Evolutionary conservation across 1,139 yeast genomes (phyloP).

Genomic region (Candida tetrigidarum): DNA sequence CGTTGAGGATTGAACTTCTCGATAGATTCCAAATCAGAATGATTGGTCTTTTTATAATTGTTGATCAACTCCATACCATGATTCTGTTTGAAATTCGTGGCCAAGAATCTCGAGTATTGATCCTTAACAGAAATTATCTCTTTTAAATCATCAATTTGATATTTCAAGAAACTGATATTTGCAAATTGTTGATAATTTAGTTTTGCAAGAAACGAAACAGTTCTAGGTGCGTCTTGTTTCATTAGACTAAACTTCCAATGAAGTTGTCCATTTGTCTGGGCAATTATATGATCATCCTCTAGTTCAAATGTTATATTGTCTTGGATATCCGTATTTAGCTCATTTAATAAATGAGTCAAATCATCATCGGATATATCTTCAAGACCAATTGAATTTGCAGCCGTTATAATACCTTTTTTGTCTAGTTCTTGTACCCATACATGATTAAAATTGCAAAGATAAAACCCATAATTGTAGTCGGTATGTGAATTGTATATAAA

Average conservation of each 20-base stretch:
- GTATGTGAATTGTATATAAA: constrained; percentile 11
- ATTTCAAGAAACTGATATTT: constrained; percentile 25
- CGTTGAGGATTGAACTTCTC: constrained; percentile 20
- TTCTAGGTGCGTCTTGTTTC: constrained; percentile 12
- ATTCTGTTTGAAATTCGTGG: constrained; percentile 40
- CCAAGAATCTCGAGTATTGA: constrained; percentile 35
- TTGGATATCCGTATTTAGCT: background rate
- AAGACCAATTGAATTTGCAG: constrained; percentile 28
- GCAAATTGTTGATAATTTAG: constrained; percentile 29
- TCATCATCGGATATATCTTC: constrained; percentile 24
- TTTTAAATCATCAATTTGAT: constrained; percentile 27
- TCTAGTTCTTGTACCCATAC: constrained; percentile 33
- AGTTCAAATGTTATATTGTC: constrained; percentile 4
- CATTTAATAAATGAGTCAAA: constrained; percentile 16
- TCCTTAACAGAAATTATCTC: constrained; percentile 34
- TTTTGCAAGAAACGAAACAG: constrained; percentile 23
- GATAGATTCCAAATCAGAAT: constrained; percentile 17
- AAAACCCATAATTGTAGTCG: constrained; percentile 24
- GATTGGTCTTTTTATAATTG: constrained; percentile 28
- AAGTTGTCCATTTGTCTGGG: constrained; percentile 11
- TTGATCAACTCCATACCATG: constrained; percentile 40
- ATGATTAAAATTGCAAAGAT: constrained; percentile 28
- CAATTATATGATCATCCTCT: constrained; percentile 2
- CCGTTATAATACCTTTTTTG: constrained; percentile 19
- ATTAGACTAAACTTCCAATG: constrained; percentile 29